phyloP scores from a whole-genome alignment of 1,284 basidiomycete genomes.

The Malassezia sp. region DNA sequence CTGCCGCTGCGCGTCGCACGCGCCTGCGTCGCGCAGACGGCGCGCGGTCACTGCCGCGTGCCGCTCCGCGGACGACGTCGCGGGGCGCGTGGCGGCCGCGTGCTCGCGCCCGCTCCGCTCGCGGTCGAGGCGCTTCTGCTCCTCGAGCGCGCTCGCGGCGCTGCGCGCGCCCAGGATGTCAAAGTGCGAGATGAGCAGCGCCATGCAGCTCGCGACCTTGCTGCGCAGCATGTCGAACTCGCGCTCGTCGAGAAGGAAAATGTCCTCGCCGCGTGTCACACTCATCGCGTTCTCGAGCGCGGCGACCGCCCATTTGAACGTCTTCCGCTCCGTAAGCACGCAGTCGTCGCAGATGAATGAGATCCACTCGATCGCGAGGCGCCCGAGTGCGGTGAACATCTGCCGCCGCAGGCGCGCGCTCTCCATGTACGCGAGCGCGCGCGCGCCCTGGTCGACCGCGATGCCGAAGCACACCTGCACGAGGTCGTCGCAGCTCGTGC shows the following conservation, averaged over 20 bases:
- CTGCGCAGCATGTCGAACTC: slow-evolving; percentile 69
- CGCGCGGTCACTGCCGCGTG: slow-evolving; percentile 38
- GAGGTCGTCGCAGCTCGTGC: slow-evolving; percentile 54
- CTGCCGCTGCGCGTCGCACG: slow-evolving; percentile 36
- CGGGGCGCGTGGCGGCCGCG: slow-evolving; percentile 34
- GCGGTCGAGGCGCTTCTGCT: slow-evolving; percentile 34
- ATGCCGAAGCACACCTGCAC: slow-evolving; percentile 93
- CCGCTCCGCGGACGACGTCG: slow-evolving; percentile 20
- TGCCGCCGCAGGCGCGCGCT: slow-evolving; percentile 30
- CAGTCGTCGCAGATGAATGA: slow-evolving; percentile 97
- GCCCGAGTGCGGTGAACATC: slow-evolving; percentile 36
- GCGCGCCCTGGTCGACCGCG: slow-evolving; percentile 62
- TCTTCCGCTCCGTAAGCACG: slow-evolving; percentile 86
- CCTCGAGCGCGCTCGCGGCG: slow-evolving; percentile 39
- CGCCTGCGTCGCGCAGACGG: slow-evolving; percentile 28
- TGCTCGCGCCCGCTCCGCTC: slow-evolving; percentile 29
- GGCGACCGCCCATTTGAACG: slow-evolving; percentile 95
- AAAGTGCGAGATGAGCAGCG: slow-evolving; percentile 87
- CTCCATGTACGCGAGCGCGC: slow-evolving; percentile 41
- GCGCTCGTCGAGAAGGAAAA: slow-evolving; percentile 72
- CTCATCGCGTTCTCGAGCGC: slow-evolving; percentile 87
- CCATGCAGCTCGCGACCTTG: slow-evolving; percentile 93
- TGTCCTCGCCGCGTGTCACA: slow-evolving; percentile 71
- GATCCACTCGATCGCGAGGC: slow-evolving; percentile 59
- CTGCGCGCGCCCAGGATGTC: slow-evolving; percentile 58